These are phyloP conservation scores for Suillus tomentosus DNA, from an alignment of 768 basidiomycete genomes.

Conservation along the genomic window DNA sequence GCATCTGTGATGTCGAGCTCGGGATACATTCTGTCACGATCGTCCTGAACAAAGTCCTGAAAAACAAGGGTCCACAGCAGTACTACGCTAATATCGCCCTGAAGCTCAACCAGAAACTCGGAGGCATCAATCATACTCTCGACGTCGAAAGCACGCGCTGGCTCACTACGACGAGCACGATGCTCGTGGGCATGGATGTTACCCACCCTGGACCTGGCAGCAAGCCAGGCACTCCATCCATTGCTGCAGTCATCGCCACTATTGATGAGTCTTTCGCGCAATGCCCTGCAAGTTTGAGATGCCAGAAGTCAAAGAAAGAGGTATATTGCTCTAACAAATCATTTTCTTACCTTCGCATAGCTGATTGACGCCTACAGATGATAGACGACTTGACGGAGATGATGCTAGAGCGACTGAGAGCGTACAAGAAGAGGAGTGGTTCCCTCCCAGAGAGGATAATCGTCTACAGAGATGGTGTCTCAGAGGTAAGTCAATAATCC, in stretches of 20 bases:
- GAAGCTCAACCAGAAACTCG: conserved; percentile 83
- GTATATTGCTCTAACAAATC: conserved; percentile 10
- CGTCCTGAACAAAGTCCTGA: conserved; percentile 61
- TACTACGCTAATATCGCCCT: conserved; percentile 82
- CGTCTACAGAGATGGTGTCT: conserved; percentile 82
- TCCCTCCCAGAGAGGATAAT: conserved; percentile 66
- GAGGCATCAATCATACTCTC: conserved; percentile 79
- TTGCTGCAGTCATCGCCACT: conserved; percentile 82
- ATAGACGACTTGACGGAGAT: conserved; percentile 63
- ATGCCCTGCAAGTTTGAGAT: conserved; percentile 71
- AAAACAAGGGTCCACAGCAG: conserved; percentile 26
- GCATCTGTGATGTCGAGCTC: conserved; percentile 68
- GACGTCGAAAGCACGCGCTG: conserved; percentile 58
- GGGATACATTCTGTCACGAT: conserved; percentile 58
- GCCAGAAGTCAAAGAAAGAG: conserved; percentile 50
- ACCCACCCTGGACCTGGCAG: conserved; percentile 77
- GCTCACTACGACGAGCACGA: conserved; percentile 68
- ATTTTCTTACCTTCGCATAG: background rate
- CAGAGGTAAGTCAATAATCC: conserved; percentile 52
- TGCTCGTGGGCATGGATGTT: conserved; percentile 86
- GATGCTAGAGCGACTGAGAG: conserved; percentile 67
- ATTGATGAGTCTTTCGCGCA: conserved; percentile 69
- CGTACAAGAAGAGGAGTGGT: conserved; percentile 57
- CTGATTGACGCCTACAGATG: conserved; percentile 50
- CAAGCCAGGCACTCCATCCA: conserved; percentile 72